These are phyloP conservation scores for Secale cereale DNA, from an alignment of 176 grass and related monocot species.

Conservation along the genomic window DNA sequence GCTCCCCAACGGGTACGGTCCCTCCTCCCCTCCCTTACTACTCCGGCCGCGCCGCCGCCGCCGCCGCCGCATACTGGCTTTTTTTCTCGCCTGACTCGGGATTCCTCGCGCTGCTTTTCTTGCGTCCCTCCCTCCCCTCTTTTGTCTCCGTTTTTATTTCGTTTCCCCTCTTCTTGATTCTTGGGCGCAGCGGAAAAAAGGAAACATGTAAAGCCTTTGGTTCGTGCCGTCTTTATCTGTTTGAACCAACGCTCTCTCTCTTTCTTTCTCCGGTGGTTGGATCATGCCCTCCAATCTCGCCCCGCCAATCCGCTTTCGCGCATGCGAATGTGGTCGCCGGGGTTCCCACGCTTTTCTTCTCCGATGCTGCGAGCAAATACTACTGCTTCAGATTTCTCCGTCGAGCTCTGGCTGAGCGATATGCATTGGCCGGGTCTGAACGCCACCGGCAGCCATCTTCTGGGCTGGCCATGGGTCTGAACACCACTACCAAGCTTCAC, in stretches of 20 bases:
- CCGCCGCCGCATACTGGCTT: neutral
- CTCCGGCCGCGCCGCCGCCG: no score
- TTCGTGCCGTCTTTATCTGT: neutral
- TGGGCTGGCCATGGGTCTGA: neutral
- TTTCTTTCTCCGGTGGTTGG: constrained; percentile 23
- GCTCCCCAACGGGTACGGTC: constrained; percentile 59
- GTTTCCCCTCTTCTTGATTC: neutral
- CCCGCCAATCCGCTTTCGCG: neutral
- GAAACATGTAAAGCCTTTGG: neutral
- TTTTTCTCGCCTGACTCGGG: neutral
- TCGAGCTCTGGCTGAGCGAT: no score
- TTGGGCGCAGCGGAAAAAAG: neutral
- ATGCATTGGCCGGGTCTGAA: no score
- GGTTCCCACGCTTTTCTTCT: neutral
- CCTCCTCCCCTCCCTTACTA: neutral
- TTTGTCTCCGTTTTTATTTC: neutral
- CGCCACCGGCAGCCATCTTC: no score
- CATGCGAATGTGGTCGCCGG: constrained; percentile 16
- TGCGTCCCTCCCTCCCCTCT: neutral
- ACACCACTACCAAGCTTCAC: neutral
- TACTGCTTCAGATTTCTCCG: no score
- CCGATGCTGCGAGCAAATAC: neutral
- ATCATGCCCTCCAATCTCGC: constrained; percentile 43
- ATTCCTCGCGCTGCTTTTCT: constrained; percentile 20
- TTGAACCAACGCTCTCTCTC: neutral